Conservation (phyloP, 176 grass and related monocot genomes). For the Ensete ventricosum region DNA sequence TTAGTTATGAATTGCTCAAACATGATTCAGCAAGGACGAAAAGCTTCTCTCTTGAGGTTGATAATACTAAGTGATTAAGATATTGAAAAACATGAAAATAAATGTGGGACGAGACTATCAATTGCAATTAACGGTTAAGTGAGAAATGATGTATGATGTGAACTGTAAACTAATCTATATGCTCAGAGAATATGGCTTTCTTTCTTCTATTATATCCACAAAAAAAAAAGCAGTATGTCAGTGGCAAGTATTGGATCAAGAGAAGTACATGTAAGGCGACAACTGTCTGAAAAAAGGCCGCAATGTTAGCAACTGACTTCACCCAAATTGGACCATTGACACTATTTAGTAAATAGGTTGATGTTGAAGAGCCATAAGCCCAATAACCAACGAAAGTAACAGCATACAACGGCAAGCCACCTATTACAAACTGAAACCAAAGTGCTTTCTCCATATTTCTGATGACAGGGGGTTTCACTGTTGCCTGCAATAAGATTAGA, state of each 20-base stretch:
- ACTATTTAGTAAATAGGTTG: conserved; percentile 66
- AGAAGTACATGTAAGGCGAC: conserved; percentile 62
- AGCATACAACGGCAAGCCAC: conserved; percentile 64
- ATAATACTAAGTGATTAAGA: no score
- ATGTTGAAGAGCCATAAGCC: conserved; percentile 84
- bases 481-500: conserved; percentile 38
- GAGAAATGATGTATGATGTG: background rate
- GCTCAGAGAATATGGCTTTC: background rate
- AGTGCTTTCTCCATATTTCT: conserved; percentile 97
- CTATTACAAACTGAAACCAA: conserved; percentile 79
- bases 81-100: no score
- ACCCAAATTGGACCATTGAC: conserved; percentile 63
- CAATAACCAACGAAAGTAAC: conserved; percentile 89
- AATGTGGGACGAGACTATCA: no score
- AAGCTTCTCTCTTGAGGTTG: background rate
- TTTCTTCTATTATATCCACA: background rate
- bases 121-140: no score
- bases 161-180: background rate
- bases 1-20: background rate
- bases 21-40: background rate
- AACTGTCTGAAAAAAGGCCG: conserved; percentile 83
- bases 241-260: background rate
- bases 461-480: conserved; percentile 72
- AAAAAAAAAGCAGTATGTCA: background rate
- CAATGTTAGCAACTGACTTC: conserved; percentile 55